A percentile compares a stretch with the other conserved stretches of the same genome.
Evolutionary conservation across 2,329 filamentous ascomycete genomes (phyloP).

Genomic region (Aspergillus texensis): DNA sequence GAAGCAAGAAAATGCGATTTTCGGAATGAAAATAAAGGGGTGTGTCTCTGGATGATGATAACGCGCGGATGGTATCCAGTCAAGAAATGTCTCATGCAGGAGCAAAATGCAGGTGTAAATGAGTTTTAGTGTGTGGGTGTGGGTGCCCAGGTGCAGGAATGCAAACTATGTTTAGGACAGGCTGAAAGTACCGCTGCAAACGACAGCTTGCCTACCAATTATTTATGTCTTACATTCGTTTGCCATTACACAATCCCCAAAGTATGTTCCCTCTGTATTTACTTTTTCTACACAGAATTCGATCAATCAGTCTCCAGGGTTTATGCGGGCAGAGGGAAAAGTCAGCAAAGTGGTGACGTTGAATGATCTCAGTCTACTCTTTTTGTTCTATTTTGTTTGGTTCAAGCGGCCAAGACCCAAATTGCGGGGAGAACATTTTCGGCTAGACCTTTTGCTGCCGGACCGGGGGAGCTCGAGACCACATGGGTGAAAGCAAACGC

Average conservation of each 20-base stretch:
- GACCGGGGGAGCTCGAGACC: slow-evolving; percentile 14
- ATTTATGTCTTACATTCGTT: slow-evolving; percentile 8
- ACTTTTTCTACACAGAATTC: background rate
- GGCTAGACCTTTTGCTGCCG: slow-evolving; percentile 16
- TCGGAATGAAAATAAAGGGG: slow-evolving; percentile 19
- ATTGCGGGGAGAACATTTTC: slow-evolving; percentile 25
- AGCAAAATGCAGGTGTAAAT: slow-evolving; percentile 4
- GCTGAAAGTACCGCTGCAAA: slow-evolving; percentile 15
- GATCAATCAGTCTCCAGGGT: background rate
- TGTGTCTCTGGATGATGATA: slow-evolving; percentile 14
- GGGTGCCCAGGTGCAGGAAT: slow-evolving; percentile 1
- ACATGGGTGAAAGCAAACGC: slow-evolving; percentile 6
- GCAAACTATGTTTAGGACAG: background rate
- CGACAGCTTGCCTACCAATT: slow-evolving; percentile 4
- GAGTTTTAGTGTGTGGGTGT: background rate
- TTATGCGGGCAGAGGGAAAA: slow-evolving; percentile 19
- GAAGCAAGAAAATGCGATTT: slow-evolving; percentile 15
- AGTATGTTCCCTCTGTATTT: background rate
- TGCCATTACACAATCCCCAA: slow-evolving; percentile 8
- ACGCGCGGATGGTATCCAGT: slow-evolving; percentile 9
- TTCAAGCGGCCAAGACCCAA: slow-evolving; percentile 14
- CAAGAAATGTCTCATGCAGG: slow-evolving; percentile 23
- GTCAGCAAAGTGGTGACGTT: slow-evolving; percentile 23
- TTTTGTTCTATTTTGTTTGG: slow-evolving; percentile 3
- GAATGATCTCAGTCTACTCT: slow-evolving; percentile 18